A percentile compares a stretch with the other conserved stretches of the same genome.
phyloP scores from a whole-genome alignment of 2,329 filamentous ascomycete species.

The Graphilbum ipis-grandicollis region DNA sequence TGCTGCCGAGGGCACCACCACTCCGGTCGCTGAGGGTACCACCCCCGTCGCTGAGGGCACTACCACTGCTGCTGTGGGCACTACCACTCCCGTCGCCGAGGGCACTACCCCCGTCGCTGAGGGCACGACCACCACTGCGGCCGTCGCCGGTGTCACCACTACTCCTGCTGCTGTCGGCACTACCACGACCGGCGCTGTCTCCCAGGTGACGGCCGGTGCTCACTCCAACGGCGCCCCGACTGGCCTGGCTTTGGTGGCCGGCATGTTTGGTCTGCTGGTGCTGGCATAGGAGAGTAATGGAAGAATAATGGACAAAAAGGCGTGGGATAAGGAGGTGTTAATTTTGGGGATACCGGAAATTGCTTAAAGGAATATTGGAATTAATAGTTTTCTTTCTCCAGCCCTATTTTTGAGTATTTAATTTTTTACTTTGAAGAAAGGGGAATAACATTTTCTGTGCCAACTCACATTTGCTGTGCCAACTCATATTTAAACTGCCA shows the following conservation, averaged over 20 bases:
- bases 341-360: too few species aligned
- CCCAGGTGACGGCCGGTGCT: slow-evolving; percentile 15
- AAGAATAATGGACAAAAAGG: too few species aligned
- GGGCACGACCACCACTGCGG: slow-evolving; percentile 13
- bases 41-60: slow-evolving; percentile 6
- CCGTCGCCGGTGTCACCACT: slow-evolving; percentile 1
- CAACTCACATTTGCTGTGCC: too few species aligned
- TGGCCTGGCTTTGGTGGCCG: slow-evolving; percentile 19
- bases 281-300: too few species aligned
- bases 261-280: slow-evolving; percentile 19
- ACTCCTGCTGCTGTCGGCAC: slow-evolving; percentile 11
- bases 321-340: too few species aligned
- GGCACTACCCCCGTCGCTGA: slow-evolving; percentile 14
- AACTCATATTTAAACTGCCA: too few species aligned
- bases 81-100: slow-evolving; percentile 11
- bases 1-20: slow-evolving; percentile 17
- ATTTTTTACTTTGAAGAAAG: too few species aligned
- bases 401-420: too few species aligned
- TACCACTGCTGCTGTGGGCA: slow-evolving; percentile 6
- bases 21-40: too few species aligned
- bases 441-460: too few species aligned
- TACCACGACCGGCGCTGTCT: slow-evolving; percentile 8
- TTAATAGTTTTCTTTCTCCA: too few species aligned
- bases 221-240: slow-evolving; percentile 16
- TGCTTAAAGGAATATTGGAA: too few species aligned